Evolutionary conservation across 345 rosid genomes (phyloP).

Genomic region (Sapria himalayana): DNA sequence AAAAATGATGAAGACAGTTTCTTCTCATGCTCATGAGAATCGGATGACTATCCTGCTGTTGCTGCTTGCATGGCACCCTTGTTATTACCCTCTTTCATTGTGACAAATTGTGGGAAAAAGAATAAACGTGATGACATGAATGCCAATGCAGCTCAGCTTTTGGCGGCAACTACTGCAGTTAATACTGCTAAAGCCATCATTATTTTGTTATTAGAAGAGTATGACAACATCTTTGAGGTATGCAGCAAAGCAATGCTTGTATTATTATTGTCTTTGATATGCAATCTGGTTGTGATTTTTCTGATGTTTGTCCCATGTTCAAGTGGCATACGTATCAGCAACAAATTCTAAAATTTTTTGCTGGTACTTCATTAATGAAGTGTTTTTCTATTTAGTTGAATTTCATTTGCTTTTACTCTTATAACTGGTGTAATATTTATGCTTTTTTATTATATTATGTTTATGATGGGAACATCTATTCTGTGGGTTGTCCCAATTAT

Average conservation of each 20-base stretch:
- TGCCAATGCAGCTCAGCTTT: constrained; percentile 92
- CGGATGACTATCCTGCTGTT: constrained; percentile 93
- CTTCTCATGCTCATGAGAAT: constrained; percentile 72
- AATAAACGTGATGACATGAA: constrained; percentile 69
- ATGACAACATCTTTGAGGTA: constrained; percentile 72
- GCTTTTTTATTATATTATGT: too few relatives aligned
- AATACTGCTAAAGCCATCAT: constrained; percentile 83
- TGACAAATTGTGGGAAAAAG: constrained; percentile 92
- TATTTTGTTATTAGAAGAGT: constrained; percentile 73
- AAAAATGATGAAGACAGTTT: constrained; percentile 78
- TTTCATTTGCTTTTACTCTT: too few relatives aligned
- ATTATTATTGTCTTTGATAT: constrained; percentile 1
- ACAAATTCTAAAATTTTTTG: background rate
- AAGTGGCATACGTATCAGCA: background rate
- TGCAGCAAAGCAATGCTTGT: constrained; percentile 12
- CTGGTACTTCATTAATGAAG: too few relatives aligned
- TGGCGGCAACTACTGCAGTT: constrained; percentile 99
- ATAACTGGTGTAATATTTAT: too few relatives aligned
- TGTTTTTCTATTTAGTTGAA: too few relatives aligned
- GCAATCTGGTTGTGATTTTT: background rate
- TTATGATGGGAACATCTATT: too few relatives aligned
- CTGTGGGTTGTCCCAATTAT: too few relatives aligned
- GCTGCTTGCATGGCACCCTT: constrained; percentile 99
- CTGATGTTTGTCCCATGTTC: background rate
- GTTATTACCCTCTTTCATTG: constrained; percentile 78